These are phyloP conservation scores for Edaphochlamys debaryana DNA, from an alignment of 139 green algal species.

Conservation along the genomic window DNA sequence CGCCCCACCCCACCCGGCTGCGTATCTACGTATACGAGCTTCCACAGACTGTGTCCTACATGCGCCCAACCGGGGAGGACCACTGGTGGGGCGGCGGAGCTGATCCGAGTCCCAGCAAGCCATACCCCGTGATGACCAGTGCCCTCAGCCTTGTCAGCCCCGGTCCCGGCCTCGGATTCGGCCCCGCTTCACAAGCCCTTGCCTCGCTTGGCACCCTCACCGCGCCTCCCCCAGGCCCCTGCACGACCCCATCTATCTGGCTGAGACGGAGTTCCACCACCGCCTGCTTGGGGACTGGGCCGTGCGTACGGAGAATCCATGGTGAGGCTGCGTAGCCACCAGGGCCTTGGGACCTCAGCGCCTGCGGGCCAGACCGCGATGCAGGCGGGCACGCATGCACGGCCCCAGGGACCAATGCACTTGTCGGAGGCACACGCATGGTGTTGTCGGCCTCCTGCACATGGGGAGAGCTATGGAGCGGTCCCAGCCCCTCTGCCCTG, in stretches of 20 bases:
- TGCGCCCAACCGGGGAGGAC: neutral
- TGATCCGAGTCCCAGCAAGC: neutral
- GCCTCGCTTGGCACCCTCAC: too few species aligned
- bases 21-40: constrained; percentile 7
- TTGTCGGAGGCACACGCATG: too few species aligned
- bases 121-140: neutral
- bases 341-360: neutral
- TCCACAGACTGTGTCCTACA: neutral
- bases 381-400: too few species aligned
- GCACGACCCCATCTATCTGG: neutral
- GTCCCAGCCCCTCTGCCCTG: too few species aligned
- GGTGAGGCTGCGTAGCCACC: neutral
- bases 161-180: neutral
- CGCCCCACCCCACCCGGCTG: constrained; percentile 1
- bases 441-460: too few species aligned
- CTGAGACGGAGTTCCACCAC: neutral
- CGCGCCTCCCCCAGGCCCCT: neutral
- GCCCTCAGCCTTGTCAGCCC: neutral
- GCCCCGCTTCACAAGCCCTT: too few species aligned
- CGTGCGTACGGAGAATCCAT: constrained; percentile 21
- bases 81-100: neutral
- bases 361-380: too few species aligned
- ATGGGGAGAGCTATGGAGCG: too few species aligned
- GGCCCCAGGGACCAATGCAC: too few species aligned
- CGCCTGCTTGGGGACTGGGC: neutral